phyloP scores from a whole-genome alignment of 495 filamentous ascomycete species.

The Lasiosphaeriaceae sp. region DNA sequence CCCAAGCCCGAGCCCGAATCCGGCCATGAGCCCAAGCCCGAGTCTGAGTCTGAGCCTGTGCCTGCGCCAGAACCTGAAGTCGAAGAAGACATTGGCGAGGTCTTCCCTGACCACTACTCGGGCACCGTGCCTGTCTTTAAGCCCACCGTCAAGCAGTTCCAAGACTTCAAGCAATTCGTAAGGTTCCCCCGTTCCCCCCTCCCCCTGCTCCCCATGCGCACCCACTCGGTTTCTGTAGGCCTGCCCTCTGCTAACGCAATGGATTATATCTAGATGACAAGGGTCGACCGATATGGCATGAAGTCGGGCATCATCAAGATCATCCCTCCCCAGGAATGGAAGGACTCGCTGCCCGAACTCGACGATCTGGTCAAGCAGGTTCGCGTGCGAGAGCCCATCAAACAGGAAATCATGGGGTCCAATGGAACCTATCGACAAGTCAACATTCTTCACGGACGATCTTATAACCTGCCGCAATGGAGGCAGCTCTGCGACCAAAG shows the following conservation, averaged over 20 bases:
- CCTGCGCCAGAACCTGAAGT: conserved; percentile 22
- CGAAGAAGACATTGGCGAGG: conserved; percentile 67
- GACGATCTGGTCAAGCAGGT: conserved; percentile 87
- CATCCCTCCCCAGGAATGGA: conserved; percentile 93
- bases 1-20: conserved; percentile 9
- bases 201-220: neutral
- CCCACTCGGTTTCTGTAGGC: too few relatives aligned
- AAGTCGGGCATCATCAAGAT: conserved; percentile 94
- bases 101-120: conserved; percentile 82
- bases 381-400: conserved; percentile 92
- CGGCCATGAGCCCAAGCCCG: conserved; percentile 13
- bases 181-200: conserved; percentile 25
- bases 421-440: conserved; percentile 92
- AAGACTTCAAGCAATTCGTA: conserved; percentile 80
- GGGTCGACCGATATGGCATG: conserved; percentile 93
- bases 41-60: conserved; percentile 28
- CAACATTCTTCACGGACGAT: conserved; percentile 91
- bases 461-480: conserved; percentile 97
- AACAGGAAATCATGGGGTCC: conserved; percentile 92
- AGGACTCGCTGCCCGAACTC: conserved; percentile 67
- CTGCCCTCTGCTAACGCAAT: conserved; percentile 12
- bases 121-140: conserved; percentile 92
- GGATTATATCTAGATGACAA: conserved; percentile 57
- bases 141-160: conserved; percentile 92
- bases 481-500: conserved; percentile 84